Evolutionary conservation across 2,329 filamentous ascomycete species (phyloP).

Genomic region (Phialophora expanda): DNA sequence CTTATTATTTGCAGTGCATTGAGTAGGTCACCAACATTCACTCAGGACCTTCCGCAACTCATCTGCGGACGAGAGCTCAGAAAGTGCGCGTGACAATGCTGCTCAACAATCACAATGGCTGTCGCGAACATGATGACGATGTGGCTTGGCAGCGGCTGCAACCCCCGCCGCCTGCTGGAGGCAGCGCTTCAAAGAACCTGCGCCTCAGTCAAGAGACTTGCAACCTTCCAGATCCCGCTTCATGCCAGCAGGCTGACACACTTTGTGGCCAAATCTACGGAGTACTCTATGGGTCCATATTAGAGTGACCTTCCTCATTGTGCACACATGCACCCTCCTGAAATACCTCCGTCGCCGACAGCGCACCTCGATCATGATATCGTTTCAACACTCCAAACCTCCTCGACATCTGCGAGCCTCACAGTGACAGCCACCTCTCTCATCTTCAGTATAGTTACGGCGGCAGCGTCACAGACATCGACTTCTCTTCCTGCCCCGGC

Average conservation of each 20-base stretch:
- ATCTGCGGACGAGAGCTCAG: too few species aligned
- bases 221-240: not conserved
- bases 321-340: slow-evolving; percentile 32
- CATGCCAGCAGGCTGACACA: slow-evolving; percentile 5
- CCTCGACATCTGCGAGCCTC: slow-evolving; percentile 10
- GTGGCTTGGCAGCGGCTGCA: slow-evolving; percentile 7
- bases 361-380: slow-evolving; percentile 23
- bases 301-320: not conserved
- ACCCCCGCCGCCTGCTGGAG: slow-evolving; percentile 1
- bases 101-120: not conserved
- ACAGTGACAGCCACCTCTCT: slow-evolving; percentile 25
- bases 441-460: slow-evolving; percentile 33
- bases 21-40: too few species aligned
- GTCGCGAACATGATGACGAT: slow-evolving; percentile 8
- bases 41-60: too few species aligned
- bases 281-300: slow-evolving; percentile 12
- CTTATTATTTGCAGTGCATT: too few species aligned
- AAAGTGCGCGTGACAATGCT: too few species aligned
- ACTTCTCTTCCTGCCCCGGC: slow-evolving; percentile 21
- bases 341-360: slow-evolving; percentile 15
- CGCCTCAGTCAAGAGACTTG: slow-evolving; percentile 3
- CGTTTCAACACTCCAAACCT: slow-evolving; percentile 17
- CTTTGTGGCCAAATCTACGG: not conserved
- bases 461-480: slow-evolving; percentile 18
- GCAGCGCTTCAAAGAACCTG: not conserved